phyloP scores from a whole-genome alignment of 331 rosid species.

The Pyrus hybrid region DNA sequence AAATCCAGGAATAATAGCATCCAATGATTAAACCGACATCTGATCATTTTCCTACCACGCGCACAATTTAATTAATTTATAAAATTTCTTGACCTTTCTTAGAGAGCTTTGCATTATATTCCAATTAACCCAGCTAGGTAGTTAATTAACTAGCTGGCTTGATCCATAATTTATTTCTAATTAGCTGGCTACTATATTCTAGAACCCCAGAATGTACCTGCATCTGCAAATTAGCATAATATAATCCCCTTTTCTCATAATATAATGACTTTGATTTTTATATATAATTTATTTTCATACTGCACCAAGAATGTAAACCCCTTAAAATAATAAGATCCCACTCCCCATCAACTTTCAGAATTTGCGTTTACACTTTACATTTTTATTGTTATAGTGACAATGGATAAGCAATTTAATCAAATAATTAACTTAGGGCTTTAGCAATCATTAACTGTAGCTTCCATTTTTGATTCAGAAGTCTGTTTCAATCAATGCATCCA shows the following conservation, averaged over 20 bases:
- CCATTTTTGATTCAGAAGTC: not conserved
- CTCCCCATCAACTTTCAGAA: not conserved
- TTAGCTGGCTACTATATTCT: not conserved
- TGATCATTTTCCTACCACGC: not conserved
- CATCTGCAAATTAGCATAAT: not conserved
- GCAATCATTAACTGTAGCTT: not conserved
- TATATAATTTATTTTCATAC: not conserved
- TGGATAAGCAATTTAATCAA: not conserved
- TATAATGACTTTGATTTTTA: not conserved
- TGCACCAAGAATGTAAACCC: not conserved
- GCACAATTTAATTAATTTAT: not conserved
- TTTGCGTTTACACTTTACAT: not conserved
- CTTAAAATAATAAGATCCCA: not conserved
- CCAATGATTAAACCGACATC: slow-evolving; percentile 2
- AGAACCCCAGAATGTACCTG: not conserved
- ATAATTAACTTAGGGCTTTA: not conserved
- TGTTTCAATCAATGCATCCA: not conserved
- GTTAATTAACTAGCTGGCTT: not conserved
- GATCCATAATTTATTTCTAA: not conserved
- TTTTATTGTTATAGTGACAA: not conserved
- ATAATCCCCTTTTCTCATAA: not conserved
- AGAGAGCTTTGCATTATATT: not conserved
- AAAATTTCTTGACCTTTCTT: not conserved
- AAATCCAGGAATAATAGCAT: not conserved
- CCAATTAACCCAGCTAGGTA: not conserved